Evolutionary conservation across 106 monocot genomes (phyloP), one percentile per base, ranked within the genome.

Genomic region (Phalaenopsis equestris): DNA sequence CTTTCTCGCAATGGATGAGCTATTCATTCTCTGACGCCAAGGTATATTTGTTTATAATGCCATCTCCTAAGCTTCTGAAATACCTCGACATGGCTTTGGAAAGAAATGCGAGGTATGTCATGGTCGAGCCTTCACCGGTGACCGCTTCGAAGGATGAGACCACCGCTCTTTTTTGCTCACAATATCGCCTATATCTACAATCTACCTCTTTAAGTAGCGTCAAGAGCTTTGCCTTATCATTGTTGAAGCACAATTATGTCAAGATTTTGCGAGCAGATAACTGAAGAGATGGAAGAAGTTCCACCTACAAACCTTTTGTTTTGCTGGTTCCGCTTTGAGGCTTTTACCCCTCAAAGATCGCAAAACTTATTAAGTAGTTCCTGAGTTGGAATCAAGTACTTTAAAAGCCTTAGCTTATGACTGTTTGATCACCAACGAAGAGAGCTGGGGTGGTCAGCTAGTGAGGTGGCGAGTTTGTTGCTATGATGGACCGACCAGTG

Each of bases 21-120:
- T 30, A 30, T 30, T 30, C 30, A 30, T 90, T 91, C 73, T 79
- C 91, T 21, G 82, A 76, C 14, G 85, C 90, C 67, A 30, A 30
- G 30, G 30, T 79, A 78, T 11, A 96, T 83, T 84, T 96, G 93
- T 79, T 82, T 80, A 82, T 90, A 2, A 96, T 84, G 11, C 89
- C 90, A 41, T 96, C 96, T 73, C 96, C 87, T 73, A 96, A 70
- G 41, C 84, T 87, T 41, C 91, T 75, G 81, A 96, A 96, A 55
- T 93, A 93, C 83, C 87, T 83, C 48, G 96, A 96, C 88, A 96
- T 96, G 15, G 93, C 91, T 86, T 84, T 93, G 23, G 90, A 88
- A 24, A 93, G 91, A 84, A 93, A 17, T 9, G 82, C 75, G 21
- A 88, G n/a, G 80, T 96, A 96, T 15, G 86, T 90, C 14, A 74